Base-by-base conservation (phyloP, 441 rosid species). In the Omphalea diandra region DNA sequence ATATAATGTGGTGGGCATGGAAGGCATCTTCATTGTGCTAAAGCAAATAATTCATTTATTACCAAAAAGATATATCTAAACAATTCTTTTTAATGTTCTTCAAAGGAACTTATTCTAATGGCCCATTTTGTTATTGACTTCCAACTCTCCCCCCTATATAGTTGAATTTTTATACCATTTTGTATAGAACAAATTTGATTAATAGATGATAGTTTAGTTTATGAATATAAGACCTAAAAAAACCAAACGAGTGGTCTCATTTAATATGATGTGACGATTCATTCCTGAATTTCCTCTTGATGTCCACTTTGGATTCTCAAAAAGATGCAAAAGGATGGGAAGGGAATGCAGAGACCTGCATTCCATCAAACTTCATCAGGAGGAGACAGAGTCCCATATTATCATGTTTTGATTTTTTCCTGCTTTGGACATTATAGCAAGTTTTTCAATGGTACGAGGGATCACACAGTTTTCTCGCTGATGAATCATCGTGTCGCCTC, bases 211-310 rank as follows among this genome's bases (percentile, higher is more conserved):
- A n/a, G n/a, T n/a, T n/a, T n/a, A n/a, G n/a, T n/a, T n/a, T n/a
- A n/a, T n/a, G n/a, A n/a, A n/a, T n/a, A n/a, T n/a, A n/a, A n/a
- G n/a, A n/a, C n/a, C n/a, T n/a, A n/a, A n/a, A n/a, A n/a, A n/a
- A n/a, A n/a, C n/a, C n/a, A n/a, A n/a, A n/a, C n/a, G n/a, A n/a
- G n/a, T n/a, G n/a, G n/a, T n/a, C n/a, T 24, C 54, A 50, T n/a
- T 50, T 50, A 20, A 50, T 50, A 20, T 50, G 54, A 50, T 50
- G 20, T 50, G 54, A 50, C 10, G 11, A 50, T 50, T 50, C 54
- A 50, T 50, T 50, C 54, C 54, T 50, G 54, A 50, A 50, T 50
- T 50, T 50, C 54, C 54, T 50, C 27, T 50, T 50, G 5, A 8
- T 20, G 54, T 50, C 54, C 9, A 20, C 3, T 50, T n/a, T 7